Percentiles rank a stretch among this genome's conserved stretches.
phyloP scores from a whole-genome alignment of 2,329 filamentous ascomycete species.

The Plenodomus tracheiphilus region DNA sequence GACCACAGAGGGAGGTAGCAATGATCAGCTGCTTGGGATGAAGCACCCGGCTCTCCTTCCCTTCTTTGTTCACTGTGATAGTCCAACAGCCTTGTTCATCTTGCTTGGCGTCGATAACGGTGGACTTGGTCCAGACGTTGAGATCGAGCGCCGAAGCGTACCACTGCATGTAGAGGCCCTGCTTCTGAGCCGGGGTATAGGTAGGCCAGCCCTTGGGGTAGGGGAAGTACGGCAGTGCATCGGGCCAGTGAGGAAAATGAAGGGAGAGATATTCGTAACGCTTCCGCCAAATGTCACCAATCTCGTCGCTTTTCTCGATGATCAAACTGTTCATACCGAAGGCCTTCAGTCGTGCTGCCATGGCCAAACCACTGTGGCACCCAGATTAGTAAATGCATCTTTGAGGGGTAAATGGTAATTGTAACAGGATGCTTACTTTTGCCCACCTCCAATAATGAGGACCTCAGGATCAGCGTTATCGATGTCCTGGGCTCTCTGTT shows the following conservation, averaged over 20 bases:
- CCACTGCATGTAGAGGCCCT: constrained; percentile 33
- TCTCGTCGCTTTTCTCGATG: constrained; percentile 31
- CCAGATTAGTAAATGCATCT: background rate
- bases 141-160: constrained; percentile 26
- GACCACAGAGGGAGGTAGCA: constrained; percentile 9
- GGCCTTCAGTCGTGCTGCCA: constrained; percentile 10
- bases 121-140: constrained; percentile 8
- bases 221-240: constrained; percentile 36
- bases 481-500: constrained; percentile 5
- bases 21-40: constrained; percentile 10
- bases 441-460: constrained; percentile 27
- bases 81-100: constrained; percentile 5
- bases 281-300: constrained; percentile 38
- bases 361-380: constrained; percentile 5
- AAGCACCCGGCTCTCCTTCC: constrained; percentile 4
- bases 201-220: constrained; percentile 39
- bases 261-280: constrained; percentile 40
- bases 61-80: constrained; percentile 5
- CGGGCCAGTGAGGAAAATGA: constrained; percentile 37
- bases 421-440: constrained; percentile 7
- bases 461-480: constrained; percentile 10
- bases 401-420: too few species aligned
- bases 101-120: constrained; percentile 3
- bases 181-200: constrained; percentile 38
- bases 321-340: constrained; percentile 29